phyloP scores from a whole-genome alignment of 1,284 basidiomycete genomes.

The Naganishia sp. region DNA sequence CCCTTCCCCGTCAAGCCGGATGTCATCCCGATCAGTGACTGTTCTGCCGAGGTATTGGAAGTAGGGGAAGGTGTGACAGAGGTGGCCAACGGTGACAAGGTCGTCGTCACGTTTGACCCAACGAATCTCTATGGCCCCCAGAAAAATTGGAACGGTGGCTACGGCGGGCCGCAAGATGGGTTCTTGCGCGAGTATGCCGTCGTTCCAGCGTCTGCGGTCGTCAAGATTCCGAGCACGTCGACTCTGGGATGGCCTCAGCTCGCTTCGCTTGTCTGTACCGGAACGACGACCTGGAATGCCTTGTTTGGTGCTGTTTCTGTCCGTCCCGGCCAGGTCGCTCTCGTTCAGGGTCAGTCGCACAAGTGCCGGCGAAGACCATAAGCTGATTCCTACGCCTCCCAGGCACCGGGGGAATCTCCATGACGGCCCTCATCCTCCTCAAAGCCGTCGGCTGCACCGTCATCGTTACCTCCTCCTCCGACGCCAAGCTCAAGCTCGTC shows the following conservation, averaged over 20 bases:
- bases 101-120: constrained; percentile 21
- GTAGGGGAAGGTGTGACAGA: constrained; percentile 3
- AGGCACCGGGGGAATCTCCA: constrained; percentile 25
- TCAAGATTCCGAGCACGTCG: constrained; percentile 13
- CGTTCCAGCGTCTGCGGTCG: constrained; percentile 2
- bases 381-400: not conserved
- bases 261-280: constrained; percentile 25
- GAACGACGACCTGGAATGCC: constrained; percentile 29
- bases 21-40: constrained; percentile 24
- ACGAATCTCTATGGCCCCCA: constrained; percentile 19
- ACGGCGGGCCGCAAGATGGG: constrained; percentile 20
- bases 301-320: constrained; percentile 11
- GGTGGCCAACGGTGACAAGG: constrained; percentile 21
- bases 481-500: constrained; percentile 10
- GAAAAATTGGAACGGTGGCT: constrained; percentile 10
- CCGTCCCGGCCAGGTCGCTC: constrained; percentile 15
- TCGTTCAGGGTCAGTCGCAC: constrained; percentile 7
- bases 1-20: constrained; percentile 13
- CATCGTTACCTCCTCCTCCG: constrained; percentile 26
- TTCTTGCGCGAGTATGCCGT: constrained; percentile 23
- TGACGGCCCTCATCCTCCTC: constrained; percentile 12
- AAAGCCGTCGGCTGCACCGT: constrained; percentile 21
- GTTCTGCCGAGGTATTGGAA: constrained; percentile 14
- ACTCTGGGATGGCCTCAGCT: constrained; percentile 12
- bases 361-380: too few relatives aligned